A percentile compares a stretch with the other conserved stretches of the same genome.
These are phyloP conservation scores for Aspergillus sp. DNA, from an alignment of 2,329 filamentous ascomycete genomes.

Conservation along the genomic window DNA sequence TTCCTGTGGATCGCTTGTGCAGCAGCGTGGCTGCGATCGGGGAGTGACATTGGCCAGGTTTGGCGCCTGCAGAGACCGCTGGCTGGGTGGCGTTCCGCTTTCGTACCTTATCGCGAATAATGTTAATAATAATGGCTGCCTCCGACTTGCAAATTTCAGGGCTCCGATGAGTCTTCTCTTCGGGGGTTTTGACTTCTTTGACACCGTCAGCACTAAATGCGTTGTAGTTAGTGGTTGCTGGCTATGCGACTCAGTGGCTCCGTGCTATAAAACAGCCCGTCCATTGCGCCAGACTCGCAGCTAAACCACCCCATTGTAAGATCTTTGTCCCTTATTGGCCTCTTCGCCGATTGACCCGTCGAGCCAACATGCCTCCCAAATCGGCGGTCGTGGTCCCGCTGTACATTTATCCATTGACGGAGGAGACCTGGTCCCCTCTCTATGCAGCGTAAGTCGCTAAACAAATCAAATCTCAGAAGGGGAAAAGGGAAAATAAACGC, in stretches of 20 bases:
- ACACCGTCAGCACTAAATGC: neutral
- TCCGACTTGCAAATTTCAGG: neutral
- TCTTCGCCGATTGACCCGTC: neutral
- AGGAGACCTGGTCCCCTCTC: conserved; percentile 18
- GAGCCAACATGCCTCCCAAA: conserved; percentile 9
- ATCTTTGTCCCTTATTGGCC: neutral
- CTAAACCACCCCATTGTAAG: neutral
- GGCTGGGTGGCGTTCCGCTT: neutral
- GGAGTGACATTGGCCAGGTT: neutral
- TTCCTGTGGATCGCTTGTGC: neutral
- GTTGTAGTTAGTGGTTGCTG: neutral
- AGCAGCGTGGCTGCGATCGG: neutral
- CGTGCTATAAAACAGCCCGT: neutral
- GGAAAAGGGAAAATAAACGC: neutral
- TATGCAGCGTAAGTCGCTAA: conserved; percentile 13
- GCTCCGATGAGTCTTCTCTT: neutral
- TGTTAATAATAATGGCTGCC: neutral
- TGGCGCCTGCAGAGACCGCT: neutral
- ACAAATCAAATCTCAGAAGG: neutral
- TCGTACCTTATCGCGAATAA: conserved; percentile 3
- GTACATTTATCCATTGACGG: conserved; percentile 18
- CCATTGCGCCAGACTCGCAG: neutral
- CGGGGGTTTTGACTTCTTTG: neutral
- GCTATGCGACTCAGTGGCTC: neutral
- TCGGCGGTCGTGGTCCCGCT: conserved; percentile 17